Evolutionary conservation across 1,139 yeast species (phyloP), one percentile per base, ranked within the genome.

Genomic region (Neolecta irregularis): DNA sequence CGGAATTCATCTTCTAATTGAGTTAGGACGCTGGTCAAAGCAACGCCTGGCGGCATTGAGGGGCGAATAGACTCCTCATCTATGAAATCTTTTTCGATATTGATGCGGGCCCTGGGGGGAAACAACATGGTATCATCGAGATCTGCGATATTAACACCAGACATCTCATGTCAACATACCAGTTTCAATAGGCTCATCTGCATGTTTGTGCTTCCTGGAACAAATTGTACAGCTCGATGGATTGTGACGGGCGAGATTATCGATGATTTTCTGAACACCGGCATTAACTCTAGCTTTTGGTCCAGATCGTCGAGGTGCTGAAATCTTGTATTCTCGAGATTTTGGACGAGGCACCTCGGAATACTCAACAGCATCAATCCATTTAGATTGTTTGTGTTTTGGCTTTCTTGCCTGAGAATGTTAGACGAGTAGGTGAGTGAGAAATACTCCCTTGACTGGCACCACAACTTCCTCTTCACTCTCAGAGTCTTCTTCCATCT

Each of bases 1-100:
- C 43, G 39, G 33, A 48, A 44, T 30, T 53, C 57, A 12, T 45
- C 41, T 22, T 46, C 46, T 42, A 53, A 44, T 22, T 46, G 48
- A 9, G 44, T 44, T 16, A 51, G 39, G 21, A 53, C 48, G 25
- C 43, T 25, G 23, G 41, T 40, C 13, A 47, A 50, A 2, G 57
- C 54, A 8, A 45, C 49, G 23, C 47, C 48, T 1, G 57, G 49
- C 3, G 51, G 41, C 46, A 48, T 46, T 5, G 54, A 41, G 3
- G 58, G 58, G 3, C 58, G 44, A 6, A 49, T 38, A 2, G 58
- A 46, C 13, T 44, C 44, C 25, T 52, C 56, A 11, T 47, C 53
- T n/a, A 42, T n/a, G 47, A 42, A 48, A 46, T 11, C 21, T 15
- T 7, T 35, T 35, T 17, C 29, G 30, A 7, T 6, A 19, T 5